Percentiles rank a stretch among this genome's conserved stretches.
Evolutionary conservation across 108 stramenopile species (phyloP).

Genomic region (Mediolabrus comicus): DNA sequence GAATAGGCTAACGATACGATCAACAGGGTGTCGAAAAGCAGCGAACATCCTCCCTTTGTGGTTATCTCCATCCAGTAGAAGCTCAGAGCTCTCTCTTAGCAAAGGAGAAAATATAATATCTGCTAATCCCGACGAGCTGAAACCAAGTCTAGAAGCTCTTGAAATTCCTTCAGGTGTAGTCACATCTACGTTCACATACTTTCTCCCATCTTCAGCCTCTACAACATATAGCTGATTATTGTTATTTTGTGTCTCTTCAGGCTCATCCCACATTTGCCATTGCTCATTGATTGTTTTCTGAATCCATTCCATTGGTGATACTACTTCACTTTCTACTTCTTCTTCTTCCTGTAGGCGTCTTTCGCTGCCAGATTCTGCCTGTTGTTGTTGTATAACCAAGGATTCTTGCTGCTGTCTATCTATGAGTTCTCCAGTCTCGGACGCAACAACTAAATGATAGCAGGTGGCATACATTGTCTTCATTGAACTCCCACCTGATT

Average conservation of each 20-base stretch:
- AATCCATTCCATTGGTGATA: conserved; percentile 6
- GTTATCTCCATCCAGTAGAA: conserved; percentile 19
- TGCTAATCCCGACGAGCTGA: conserved; percentile 33
- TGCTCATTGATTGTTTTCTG: conserved; percentile 2
- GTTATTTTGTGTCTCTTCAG: background rate
- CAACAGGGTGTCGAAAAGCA: conserved; percentile 43
- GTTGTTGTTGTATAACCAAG: background rate
- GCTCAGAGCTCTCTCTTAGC: conserved; percentile 14
- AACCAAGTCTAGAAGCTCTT: conserved; percentile 25
- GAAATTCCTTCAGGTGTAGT: conserved; percentile 34
- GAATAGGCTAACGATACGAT: conserved; percentile 44
- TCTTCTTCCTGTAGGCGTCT: background rate
- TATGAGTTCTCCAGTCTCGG: conserved; percentile 36
- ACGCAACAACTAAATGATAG: conserved; percentile 34
- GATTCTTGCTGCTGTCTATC: background rate
- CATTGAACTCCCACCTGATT: conserved; percentile 47
- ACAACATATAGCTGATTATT: conserved; percentile 28
- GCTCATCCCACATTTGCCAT: conserved; percentile 6
- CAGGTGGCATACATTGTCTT: conserved; percentile 47
- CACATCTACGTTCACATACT: conserved; percentile 50
- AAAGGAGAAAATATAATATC: conserved; percentile 46
- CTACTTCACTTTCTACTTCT: background rate
- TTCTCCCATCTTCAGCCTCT: conserved; percentile 38
- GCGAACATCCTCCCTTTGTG: conserved; percentile 44
- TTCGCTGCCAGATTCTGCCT: background rate